Evolutionary conservation across 2,329 filamentous ascomycete species (phyloP), one percentile per base, ranked within the genome.

Genomic region (Botrytis pseudocinerea): DNA sequence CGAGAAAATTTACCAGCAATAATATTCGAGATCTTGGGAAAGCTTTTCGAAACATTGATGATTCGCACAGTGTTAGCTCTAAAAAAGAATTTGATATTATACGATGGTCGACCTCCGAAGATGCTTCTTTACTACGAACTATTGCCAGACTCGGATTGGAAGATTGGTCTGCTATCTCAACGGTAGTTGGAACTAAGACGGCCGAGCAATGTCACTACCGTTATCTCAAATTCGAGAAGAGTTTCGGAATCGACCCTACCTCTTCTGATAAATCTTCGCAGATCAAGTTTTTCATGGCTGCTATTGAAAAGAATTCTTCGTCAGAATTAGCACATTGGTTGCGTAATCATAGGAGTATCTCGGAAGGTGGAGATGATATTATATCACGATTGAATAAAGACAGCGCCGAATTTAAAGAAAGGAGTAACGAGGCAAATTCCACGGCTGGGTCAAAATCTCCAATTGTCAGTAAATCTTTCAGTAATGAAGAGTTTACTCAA

Each of bases 181-280:
- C 25, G 10, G 38, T 64, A 18, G 42, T 64, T 28, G 40, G 38
- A 18, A 46, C 62, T 18, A 64, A 64, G 25, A 28, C 62, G 16
- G 35, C 40, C 12, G 40, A 64, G n/a, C n/a, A 64, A 14, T 64
- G 62, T 20, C 62, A 64, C 14, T 20, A 64, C 25, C 62, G 62
- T 28, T 64, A 64, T 64, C 62, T 64, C 42, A 64, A 22, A 64
- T 64, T 64, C 14, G 40, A 64, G 28, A 64, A 64, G 25, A 64
- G 62, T 20, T 64, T 64, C 8, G 62, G 62, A 42, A 64, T 64
- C 16, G 62, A 64, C 42, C 62, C 62, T 35, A 64, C 62, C 16
- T 64, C 62, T 46, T 32, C 25, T 28, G 28, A 42, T n/a, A 64
- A 64, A n/a, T 28, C 42, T 32, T 64, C 40, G 28, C 62, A 64